phyloP scores from a whole-genome alignment of 768 basidiomycete genomes.

The Pisolithus microcarpus region DNA sequence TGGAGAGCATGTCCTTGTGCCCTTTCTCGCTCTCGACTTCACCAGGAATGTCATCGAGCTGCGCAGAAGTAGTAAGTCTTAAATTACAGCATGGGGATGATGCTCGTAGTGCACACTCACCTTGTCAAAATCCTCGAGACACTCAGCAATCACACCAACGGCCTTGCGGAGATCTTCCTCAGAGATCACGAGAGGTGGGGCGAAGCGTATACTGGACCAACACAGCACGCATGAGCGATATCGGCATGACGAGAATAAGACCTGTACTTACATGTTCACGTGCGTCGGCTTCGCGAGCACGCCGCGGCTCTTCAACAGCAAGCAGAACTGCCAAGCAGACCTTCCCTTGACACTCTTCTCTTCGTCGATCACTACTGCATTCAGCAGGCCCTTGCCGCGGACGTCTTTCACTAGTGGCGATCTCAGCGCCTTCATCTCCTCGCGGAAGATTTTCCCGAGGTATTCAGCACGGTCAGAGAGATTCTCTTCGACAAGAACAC shows the following conservation, averaged over 20 bases:
- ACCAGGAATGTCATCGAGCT: slow-evolving; percentile 58
- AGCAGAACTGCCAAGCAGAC: slow-evolving; percentile 93
- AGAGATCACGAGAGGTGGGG: slow-evolving; percentile 91
- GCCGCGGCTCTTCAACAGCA: slow-evolving; percentile 85
- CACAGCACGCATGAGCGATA: neutral
- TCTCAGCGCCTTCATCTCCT: slow-evolving; percentile 46
- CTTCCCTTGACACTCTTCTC: slow-evolving; percentile 64
- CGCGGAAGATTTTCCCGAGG: slow-evolving; percentile 79
- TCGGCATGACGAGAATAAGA: neutral
- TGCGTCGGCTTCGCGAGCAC: slow-evolving; percentile 96
- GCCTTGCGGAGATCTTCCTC: slow-evolving; percentile 76
- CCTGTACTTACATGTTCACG: slow-evolving; percentile 70
- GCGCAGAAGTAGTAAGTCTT: neutral
- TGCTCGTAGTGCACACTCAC: slow-evolving; percentile 31
- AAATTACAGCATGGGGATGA: neutral
- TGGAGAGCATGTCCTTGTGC: slow-evolving; percentile 33
- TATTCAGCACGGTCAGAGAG: slow-evolving; percentile 72
- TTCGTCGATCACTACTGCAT: slow-evolving; percentile 92
- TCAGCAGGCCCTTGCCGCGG: slow-evolving; percentile 82
- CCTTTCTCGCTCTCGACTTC: slow-evolving; percentile 57
- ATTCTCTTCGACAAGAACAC: slow-evolving; percentile 84
- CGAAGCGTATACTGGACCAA: slow-evolving; percentile 76
- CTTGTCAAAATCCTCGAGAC: slow-evolving; percentile 73
- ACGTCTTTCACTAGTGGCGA: slow-evolving; percentile 72
- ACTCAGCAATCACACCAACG: slow-evolving; percentile 68